These are phyloP conservation scores for Pulveroboletus ravenelii DNA, from an alignment of 768 basidiomycete species.

Conservation along the genomic window DNA sequence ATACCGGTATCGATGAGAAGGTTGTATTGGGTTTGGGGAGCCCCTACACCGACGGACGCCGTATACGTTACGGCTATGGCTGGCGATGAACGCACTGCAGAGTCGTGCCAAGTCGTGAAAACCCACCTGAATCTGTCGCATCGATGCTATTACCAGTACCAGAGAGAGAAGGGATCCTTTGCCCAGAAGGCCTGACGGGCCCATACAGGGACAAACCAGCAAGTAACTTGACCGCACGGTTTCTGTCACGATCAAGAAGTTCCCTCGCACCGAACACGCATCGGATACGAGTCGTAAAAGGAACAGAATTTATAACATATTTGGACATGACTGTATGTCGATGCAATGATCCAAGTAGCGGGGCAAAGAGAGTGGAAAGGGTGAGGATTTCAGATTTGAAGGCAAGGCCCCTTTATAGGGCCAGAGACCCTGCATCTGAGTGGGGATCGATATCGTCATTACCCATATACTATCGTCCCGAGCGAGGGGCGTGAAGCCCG, in stretches of 20 bases:
- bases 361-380: neutral
- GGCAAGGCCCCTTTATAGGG: constrained; percentile 17
- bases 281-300: constrained; percentile 43
- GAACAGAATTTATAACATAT: constrained; percentile 35
- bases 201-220: constrained; percentile 52
- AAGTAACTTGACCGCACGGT: constrained; percentile 53
- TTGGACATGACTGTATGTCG: constrained; percentile 33
- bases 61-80: constrained; percentile 49
- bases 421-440: neutral
- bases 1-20: constrained; percentile 57
- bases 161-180: constrained; percentile 8
- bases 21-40: constrained; percentile 43
- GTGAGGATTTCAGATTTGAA: neutral
- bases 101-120: neutral
- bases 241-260: constrained; percentile 49
- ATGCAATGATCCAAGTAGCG: neutral
- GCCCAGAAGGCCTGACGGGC: constrained; percentile 33
- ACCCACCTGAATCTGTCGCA: constrained; percentile 49
- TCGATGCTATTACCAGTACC: constrained; percentile 37
- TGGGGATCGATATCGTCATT: neutral
- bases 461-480: neutral
- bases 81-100: neutral
- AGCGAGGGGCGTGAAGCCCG: neutral
- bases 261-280: constrained; percentile 38
- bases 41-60: constrained; percentile 47